Evolutionary conservation across 164 flowering plant genomes (phyloP), one percentile per base, ranked within the genome.

Genomic region (Vitis rupestris): DNA sequence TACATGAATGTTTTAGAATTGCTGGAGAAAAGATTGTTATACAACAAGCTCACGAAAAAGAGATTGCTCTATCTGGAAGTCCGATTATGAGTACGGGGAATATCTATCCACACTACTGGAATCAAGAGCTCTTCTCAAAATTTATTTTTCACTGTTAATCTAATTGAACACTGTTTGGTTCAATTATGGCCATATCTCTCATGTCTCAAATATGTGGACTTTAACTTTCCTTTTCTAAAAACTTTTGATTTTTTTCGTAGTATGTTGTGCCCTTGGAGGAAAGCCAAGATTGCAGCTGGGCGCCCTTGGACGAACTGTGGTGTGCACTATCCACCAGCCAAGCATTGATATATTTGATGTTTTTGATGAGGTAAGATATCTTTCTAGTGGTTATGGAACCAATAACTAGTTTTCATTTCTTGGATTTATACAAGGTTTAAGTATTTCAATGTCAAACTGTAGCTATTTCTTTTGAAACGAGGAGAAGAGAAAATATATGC

Each of bases 331-430:
- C 19, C 19, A 19, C 19, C 19, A 19, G 19, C 19, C 19, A 19
- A 19, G 19, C 19, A 19, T 19, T 27, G 90, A 86, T 66, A 85
- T 87, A 30, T 87, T 87, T 54, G 89, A 87, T 67, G 84, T 89
- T 47, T 87, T 85, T 64, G 91, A 87, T 69, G 91, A 87, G 90
- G 88, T 86, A 16, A 70, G 19, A 11, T 29, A 37, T 55, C 17
- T 10, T 27, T 17, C 11, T 49, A 31, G 14, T 3, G 7, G 6
- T 4, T 9, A 48, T 64, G 49, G 1, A 11, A 13, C 59, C 54
- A 37, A 64, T 50, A 23, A 12, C 29, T 9, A 59, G 2, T 19
- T 19, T 19, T 19, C 19, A 19, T 19, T 19, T 19, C 19, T 19
- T 19, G 19, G 19, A 19, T 19, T 29, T 57, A 8, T 57, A 17